phyloP scores from a whole-genome alignment of 305 asterid genomes.

The Fraxinus ornus region DNA sequence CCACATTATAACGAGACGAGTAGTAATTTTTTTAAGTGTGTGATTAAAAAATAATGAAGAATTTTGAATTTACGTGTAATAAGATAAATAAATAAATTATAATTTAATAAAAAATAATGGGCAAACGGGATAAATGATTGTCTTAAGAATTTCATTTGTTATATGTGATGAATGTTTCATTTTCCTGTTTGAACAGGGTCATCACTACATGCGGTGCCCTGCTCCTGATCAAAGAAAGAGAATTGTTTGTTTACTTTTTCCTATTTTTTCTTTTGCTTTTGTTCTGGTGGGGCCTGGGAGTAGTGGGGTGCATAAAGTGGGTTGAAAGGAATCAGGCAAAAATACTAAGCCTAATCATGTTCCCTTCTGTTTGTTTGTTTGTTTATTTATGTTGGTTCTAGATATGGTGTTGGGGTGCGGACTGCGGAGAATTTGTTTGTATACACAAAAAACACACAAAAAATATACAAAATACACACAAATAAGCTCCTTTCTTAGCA shows the following conservation, averaged over 20 bases:
- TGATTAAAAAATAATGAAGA: too few relatives aligned
- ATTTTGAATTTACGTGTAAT: too few relatives aligned
- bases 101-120: too few relatives aligned
- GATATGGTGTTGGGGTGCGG: not conserved
- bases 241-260: not conserved
- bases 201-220: conserved; percentile 15
- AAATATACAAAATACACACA: too few relatives aligned
- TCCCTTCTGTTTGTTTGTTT: not conserved
- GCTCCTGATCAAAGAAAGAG: conserved; percentile 15
- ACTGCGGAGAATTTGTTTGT: too few relatives aligned
- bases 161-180: not conserved
- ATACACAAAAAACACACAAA: too few relatives aligned
- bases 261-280: not conserved
- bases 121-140: too few relatives aligned
- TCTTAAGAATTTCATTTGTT: not conserved
- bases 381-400: not conserved
- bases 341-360: not conserved
- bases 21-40: too few relatives aligned
- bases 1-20: too few relatives aligned
- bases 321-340: conserved; percentile 33
- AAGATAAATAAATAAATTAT: too few relatives aligned
- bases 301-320: not conserved
- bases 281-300: conserved; percentile 8
- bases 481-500: too few relatives aligned
- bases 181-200: not conserved